Evolutionary conservation across 2,329 filamentous ascomycete genomes (phyloP).

Genomic region (Fusarium fracticaudum): DNA sequence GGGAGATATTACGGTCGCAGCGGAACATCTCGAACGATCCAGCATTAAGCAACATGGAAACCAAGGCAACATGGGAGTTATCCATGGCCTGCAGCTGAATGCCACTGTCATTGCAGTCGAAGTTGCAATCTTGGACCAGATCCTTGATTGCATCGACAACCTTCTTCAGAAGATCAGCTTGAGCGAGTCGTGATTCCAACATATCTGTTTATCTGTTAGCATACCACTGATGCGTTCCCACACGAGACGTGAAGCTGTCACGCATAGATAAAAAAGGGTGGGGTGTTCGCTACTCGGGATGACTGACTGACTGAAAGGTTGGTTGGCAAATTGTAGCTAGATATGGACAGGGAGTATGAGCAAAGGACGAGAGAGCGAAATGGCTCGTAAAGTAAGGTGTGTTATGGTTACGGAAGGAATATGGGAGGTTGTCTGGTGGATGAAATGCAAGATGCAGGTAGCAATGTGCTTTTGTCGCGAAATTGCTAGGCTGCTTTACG

Average conservation of each 20-base stretch:
- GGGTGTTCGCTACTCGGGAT: slow-evolving; percentile 26
- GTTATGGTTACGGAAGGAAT: neutral
- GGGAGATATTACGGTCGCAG: slow-evolving; percentile 98
- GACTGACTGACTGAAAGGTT: slow-evolving; percentile 22
- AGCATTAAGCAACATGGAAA: slow-evolving; percentile 98
- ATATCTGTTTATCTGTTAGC: slow-evolving; percentile 59
- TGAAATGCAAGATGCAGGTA: slow-evolving; percentile 15
- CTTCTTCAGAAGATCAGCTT: slow-evolving; percentile 95
- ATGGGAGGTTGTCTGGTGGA: slow-evolving; percentile 24
- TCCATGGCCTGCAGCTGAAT: slow-evolving; percentile 99
- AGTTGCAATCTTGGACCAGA: slow-evolving; percentile 99
- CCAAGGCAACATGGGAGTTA: slow-evolving; percentile 98
- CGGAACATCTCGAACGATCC: slow-evolving; percentile 95
- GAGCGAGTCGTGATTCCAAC: slow-evolving; percentile 97
- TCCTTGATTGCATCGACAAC: slow-evolving; percentile 99
- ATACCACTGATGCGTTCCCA: neutral
- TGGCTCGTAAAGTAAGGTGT: neutral
- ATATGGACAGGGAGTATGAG: neutral
- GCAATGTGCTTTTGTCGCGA: slow-evolving; percentile 19
- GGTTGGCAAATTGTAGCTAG: neutral
- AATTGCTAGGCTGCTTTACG: slow-evolving; percentile 32
- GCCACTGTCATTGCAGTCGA: slow-evolving; percentile 99
- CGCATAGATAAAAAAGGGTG: slow-evolving; percentile 18
- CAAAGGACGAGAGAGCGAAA: neutral
- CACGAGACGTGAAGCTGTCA: slow-evolving; percentile 20